Percentiles rank a stretch among this genome's conserved stretches.
phyloP scores from a whole-genome alignment of 2,329 filamentous ascomycete genomes.

The Penicillium hordei region DNA sequence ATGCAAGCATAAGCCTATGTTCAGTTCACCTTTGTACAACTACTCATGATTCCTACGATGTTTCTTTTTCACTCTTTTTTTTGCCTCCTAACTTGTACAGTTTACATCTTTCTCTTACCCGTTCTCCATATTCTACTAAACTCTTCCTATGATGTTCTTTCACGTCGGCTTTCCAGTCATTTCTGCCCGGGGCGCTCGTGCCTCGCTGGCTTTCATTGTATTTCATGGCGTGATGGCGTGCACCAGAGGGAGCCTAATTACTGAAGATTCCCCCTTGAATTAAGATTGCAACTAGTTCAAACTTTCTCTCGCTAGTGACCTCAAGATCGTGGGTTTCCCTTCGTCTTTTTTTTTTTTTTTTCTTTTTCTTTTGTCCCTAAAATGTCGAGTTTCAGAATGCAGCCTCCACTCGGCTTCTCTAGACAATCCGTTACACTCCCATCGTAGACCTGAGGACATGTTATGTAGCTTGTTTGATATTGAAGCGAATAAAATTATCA shows the following conservation, averaged over 20 bases:
- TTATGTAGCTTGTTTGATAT: not conserved
- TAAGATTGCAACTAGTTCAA: constrained; percentile 10
- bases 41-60: constrained; percentile 12
- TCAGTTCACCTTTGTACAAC: constrained; percentile 14
- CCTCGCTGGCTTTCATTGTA: constrained; percentile 4
- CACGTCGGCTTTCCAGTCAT: not conserved
- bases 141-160: constrained; percentile 4
- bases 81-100: constrained; percentile 6
- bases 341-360: not conserved
- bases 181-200: not conserved
- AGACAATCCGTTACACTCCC: not conserved
- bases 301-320: not conserved
- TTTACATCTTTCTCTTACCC: not conserved
- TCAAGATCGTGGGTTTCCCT: not conserved
- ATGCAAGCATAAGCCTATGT: constrained; percentile 20
- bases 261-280: constrained; percentile 26
- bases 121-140: not conserved
- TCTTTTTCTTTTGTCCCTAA: not conserved
- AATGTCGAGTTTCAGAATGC: not conserved
- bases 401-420: not conserved
- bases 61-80: constrained; percentile 13
- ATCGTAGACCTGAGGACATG: not conserved
- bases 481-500: not conserved
- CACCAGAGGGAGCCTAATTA: constrained; percentile 20
- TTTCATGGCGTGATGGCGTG: constrained; percentile 20